Base-by-base conservation (phyloP, 2,329 filamentous ascomycete species). In the Teratosphaeria viscida region DNA sequence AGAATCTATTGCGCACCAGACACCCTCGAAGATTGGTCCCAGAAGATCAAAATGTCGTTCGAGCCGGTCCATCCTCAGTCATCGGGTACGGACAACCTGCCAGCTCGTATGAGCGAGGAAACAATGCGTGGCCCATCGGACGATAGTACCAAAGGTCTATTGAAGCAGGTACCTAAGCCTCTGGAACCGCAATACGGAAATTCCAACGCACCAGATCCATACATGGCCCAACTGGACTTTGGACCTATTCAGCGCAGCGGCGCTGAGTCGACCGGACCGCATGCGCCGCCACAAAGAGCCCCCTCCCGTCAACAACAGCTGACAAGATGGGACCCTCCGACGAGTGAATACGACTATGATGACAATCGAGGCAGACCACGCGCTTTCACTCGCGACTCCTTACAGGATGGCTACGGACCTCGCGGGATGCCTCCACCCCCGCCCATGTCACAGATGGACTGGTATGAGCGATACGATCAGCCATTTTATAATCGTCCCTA, bases 401-500 rank as follows among this genome's bases (percentile, higher is more conserved):
- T 65, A 56, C 65, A 69, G 5, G 68, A 68, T 37, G 65, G 63
- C 7, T 54, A 56, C 11, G 62, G 62, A 2, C 57, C 59, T n/a
- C 61, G 62, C 26, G 55, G 61, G 32, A 56, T 61, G 35, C 39
- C 60, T 19, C 54, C 61, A 39, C 58, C 60, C 27, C 53, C 60
- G 14, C 58, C 57, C 6, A 12, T 49, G 16, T 49, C 43, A 19
- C 43, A 49, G 43, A 23, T 49, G 43, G 64, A 66, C 55, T 65
- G 63, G 52, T 67, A 64, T 54, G 61, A 54, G 32, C 43, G 43
- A 19, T 49, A 49, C n/a, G 65, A 69, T 26, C 64, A 70, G n/a
- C 63, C 62, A 1, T 57, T 61, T 19, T 66, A 68, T 58, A 66
- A 65, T 35, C 64, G 64, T 19, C 67, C 66, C 7, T 65, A 68